phyloP scores from a whole-genome alignment of 495 filamentous ascomycete genomes.

The Ascodesmis nigricans region DNA sequence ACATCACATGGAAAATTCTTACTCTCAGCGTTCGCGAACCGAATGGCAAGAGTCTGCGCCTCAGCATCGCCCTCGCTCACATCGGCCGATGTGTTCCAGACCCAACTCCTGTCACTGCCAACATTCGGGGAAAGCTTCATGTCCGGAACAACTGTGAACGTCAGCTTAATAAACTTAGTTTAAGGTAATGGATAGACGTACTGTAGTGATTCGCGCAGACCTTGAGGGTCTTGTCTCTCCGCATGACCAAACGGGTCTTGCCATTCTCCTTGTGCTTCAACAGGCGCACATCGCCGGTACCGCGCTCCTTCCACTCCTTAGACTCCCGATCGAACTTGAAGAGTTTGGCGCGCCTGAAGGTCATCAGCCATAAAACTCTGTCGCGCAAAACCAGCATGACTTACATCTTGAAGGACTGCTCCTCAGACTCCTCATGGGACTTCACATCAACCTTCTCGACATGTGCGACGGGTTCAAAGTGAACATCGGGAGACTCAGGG shows the following conservation, averaged over 20 bases:
- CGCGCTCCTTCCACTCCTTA: conserved; percentile 98
- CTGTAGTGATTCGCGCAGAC: conserved; percentile 99
- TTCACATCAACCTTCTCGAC: conserved; percentile 78
- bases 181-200: conserved; percentile 28
- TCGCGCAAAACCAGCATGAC: no score
- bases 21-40: conserved; percentile 96
- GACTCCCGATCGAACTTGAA: conserved; percentile 86
- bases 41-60: conserved; percentile 85
- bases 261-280: conserved; percentile 96
- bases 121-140: conserved; percentile 98
- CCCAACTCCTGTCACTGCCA: conserved; percentile 94
- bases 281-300: conserved; percentile 85
- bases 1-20: conserved; percentile 24
- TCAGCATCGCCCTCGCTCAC: conserved; percentile 96
- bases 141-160: conserved; percentile 66
- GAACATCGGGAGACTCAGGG: conserved; percentile 69
- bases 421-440: conserved; percentile 96
- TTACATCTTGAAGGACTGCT: conserved; percentile 89
- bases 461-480: conserved; percentile 90
- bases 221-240: conserved; percentile 97
- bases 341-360: conserved; percentile 57
- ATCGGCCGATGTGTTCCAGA: conserved; percentile 96
- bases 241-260: conserved; percentile 96
- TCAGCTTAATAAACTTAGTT: conserved; percentile 1
- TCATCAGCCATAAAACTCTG: no score